Evolutionary conservation across 768 basidiomycete species (phyloP), one percentile per base, ranked within the genome.

Genomic region (Sistotremastrum suecicum): DNA sequence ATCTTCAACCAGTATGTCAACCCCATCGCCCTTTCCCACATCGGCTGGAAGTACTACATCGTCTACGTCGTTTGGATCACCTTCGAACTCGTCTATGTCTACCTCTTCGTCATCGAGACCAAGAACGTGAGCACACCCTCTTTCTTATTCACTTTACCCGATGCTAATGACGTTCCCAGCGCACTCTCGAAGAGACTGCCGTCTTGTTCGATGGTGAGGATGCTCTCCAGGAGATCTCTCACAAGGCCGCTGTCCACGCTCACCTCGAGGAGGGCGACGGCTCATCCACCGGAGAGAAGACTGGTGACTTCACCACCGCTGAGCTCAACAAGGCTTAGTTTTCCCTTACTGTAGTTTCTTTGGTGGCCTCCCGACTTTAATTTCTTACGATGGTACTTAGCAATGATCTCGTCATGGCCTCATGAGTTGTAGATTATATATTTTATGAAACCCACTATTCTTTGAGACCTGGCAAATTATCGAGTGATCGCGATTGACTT

Each of bases 1-100:
- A 83, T 92, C 61, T 86, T 92, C 64, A 89, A 88, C 60, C 86
- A 87, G 63, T 86, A 88, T 56, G 76, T 80, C 60, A 89, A 89
- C 67, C 87, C 85, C 34, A 73, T 86, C 58, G 84, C 83, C 34
- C 66, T 87, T 38, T 68, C 69, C 4, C 47, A 57, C 35, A 65
- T 87, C 42, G 65, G 58, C 45, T 87, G 85, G 85, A 84, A 78
- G 57, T 87, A 85, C 68, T 84, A 84, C 59, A 67, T 84, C 56
- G 74, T 84, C 43, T 85, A 86, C 61, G 72, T 75, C 57, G 69
- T 65, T 58, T 85, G 80, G 79, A 69, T 85, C 54, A 67, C 63
- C 37, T 74, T 74, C 58, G 82, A 87, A 64, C 60, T 68, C 45
- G 66, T 73, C 41, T 85, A 75, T 67, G 57, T 74, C 56, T 84